Evolutionary conservation across 1,139 yeast genomes (phyloP).

Genomic region (Yamadazyma atmosphaerica): DNA sequence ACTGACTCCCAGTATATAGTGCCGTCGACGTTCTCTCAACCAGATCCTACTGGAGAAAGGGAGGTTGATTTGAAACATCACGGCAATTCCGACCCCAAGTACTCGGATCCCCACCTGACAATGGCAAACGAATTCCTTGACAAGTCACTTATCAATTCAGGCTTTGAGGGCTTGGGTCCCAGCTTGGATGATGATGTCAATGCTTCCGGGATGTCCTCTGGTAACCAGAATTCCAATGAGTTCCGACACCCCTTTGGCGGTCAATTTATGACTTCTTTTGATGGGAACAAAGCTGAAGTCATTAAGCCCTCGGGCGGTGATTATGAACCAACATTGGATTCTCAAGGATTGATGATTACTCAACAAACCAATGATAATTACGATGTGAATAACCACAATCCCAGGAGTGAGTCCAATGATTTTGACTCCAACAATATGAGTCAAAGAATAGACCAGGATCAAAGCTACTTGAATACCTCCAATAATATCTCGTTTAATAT

Average conservation of each 20-base stretch:
- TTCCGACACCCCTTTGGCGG: neutral
- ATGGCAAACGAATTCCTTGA: neutral
- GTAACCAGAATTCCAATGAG: neutral
- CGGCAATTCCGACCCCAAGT: neutral
- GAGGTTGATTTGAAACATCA: neutral
- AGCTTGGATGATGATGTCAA: slow-evolving; percentile 1
- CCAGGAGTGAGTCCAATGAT: too few relatives aligned
- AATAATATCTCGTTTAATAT: slow-evolving; percentile 18
- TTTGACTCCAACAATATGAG: too few relatives aligned
- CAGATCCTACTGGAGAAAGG: neutral
- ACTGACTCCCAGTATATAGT: neutral
- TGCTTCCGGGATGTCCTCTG: neutral
- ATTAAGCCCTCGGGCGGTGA: too few relatives aligned
- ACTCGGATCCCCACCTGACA: neutral
- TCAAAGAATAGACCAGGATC: neutral
- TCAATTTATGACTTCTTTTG: too few relatives aligned
- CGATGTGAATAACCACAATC: too few relatives aligned
- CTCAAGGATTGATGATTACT: slow-evolving; percentile 1
- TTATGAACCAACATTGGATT: neutral
- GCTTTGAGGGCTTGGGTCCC: neutral
- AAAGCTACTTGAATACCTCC: neutral
- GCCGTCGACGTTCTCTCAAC: neutral
- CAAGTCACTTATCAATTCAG: neutral
- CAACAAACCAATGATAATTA: neutral
- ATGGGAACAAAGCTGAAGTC: too few relatives aligned